Conservation (phyloP, 2,329 filamentous ascomycete genomes). For the Colletotrichum sp. region DNA sequence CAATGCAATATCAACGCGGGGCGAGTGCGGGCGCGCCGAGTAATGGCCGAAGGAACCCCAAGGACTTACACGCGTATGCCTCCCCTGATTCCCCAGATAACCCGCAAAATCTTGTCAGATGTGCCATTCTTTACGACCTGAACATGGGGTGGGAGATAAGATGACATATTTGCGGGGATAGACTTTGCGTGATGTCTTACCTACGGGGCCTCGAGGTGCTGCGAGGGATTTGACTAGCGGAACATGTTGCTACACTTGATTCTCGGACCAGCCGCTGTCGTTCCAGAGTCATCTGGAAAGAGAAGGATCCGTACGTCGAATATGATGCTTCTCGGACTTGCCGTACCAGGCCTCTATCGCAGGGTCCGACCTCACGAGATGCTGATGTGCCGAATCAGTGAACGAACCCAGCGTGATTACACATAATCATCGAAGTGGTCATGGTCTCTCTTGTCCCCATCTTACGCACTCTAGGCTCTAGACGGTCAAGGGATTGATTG, state of each 20-base stretch:
- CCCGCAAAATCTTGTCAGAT: not conserved
- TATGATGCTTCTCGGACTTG: not conserved
- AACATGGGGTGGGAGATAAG: not conserved
- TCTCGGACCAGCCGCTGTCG: not conserved
- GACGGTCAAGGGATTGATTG: constrained; percentile 43
- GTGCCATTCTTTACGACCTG: not conserved
- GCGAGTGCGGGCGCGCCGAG: not conserved
- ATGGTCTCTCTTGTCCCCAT: not conserved
- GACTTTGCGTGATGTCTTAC: not conserved
- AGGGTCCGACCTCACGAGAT: not conserved
- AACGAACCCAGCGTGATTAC: not conserved
- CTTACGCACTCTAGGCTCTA: constrained; percentile 17
- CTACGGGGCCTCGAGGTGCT: not conserved
- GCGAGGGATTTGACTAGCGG: not conserved
- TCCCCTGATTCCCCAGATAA: not conserved
- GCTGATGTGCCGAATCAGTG: rapidly evolving
- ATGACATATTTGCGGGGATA: not conserved
- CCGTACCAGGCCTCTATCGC: not conserved
- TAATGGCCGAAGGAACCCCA: not conserved
- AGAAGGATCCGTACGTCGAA: not conserved
- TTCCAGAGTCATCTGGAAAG: not conserved
- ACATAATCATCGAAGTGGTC: not conserved
- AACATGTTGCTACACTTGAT: not conserved
- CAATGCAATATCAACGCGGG: not conserved
- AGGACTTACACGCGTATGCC: not conserved